A percentile compares a stretch with the other conserved stretches of the same genome.
Conservation (phyloP, 2,329 filamentous ascomycete genomes). For the Fusarium veterinarium region DNA sequence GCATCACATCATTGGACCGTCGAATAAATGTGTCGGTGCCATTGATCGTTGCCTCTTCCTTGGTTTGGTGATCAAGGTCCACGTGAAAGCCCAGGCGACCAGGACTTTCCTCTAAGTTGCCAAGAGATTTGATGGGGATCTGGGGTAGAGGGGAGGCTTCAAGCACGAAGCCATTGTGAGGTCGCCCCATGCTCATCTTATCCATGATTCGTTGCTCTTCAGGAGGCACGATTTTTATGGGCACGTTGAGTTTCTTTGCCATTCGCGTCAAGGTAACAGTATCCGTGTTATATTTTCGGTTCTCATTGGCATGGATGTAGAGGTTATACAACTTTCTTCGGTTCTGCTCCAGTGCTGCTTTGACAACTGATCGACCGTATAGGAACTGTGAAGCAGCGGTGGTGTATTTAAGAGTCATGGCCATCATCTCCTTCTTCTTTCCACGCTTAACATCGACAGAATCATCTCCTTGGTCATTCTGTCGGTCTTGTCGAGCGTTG, state of each 20-base stretch:
- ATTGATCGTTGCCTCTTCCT: constrained; percentile 80
- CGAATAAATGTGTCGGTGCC: constrained; percentile 67
- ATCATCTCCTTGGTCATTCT: constrained; percentile 10
- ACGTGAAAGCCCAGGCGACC: constrained; percentile 66
- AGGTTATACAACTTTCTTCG: constrained; percentile 84
- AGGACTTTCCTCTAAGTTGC: constrained; percentile 57
- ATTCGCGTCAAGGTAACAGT: constrained; percentile 58
- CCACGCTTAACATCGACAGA: constrained; percentile 24
- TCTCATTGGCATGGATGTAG: constrained; percentile 76
- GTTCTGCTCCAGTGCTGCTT: constrained; percentile 76
- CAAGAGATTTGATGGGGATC: constrained; percentile 71
- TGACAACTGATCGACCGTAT: constrained; percentile 84
- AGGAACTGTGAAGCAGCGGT: constrained; percentile 92
- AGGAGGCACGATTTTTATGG: constrained; percentile 68
- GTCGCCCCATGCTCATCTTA: constrained; percentile 83
- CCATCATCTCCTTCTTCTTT: constrained; percentile 49
- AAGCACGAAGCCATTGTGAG: constrained; percentile 90
- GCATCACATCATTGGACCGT: constrained; percentile 48
- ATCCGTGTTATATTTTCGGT: constrained; percentile 61
- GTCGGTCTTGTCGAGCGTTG: constrained; percentile 14
- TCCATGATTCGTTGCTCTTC: constrained; percentile 77
- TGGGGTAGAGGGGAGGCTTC: constrained; percentile 87
- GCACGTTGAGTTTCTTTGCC: constrained; percentile 62
- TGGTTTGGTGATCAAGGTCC: constrained; percentile 73
- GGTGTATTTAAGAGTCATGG: constrained; percentile 66